Evolutionary conservation across 768 basidiomycete species (phyloP), one percentile per base, ranked within the genome.

Genomic region (Cyathus striatus): DNA sequence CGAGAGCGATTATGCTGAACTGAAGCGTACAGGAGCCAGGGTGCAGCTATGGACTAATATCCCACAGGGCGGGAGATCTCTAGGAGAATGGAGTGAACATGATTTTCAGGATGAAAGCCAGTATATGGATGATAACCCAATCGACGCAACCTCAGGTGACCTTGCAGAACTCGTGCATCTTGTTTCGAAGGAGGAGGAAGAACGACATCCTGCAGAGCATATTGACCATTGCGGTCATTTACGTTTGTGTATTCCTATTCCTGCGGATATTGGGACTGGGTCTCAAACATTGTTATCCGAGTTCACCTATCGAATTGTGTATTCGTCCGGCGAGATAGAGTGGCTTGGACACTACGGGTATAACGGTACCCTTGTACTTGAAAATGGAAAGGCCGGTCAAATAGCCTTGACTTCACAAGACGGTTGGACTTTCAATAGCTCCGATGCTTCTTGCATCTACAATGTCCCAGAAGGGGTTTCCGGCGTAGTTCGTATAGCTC

Each of bases 301-400:
- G 14, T 75, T 69, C 55, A 79, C 77, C 0, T 80, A 77, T 53
- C 69, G 78, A 27, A 41, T 80, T 16, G 43, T 66, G 2, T 69
- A 73, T 55, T 55, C 72, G 13, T 57, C 56, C 14, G 74, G 75
- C 23, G 54, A 65, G 39, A 58, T 69, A 33, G 56, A 55, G 40
- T 78, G 77, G 76, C 60, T 76, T 18, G 76, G 76, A 6, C 46
- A 58, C 13, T 71, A 60, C 46, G 66, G 68, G 12, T 61, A 60
- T 7, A 69, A 79, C 52, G 76, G 76, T 10, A 52, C 45, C 14
- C 44, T 75, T 18, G 46, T 68, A n/a, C 36, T 76, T 16, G 54
- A 62, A 25, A 49, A 42, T 23, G 46, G 46, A 18, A 53, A 38
- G 12, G 25, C 49, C 16, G 34, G 32, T 6, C 17, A 23, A 9